Percentiles rank a stretch among this genome's conserved stretches.
phyloP scores from a whole-genome alignment of 371 early-diverging fungal species.

The Syncephalis fuscata region DNA sequence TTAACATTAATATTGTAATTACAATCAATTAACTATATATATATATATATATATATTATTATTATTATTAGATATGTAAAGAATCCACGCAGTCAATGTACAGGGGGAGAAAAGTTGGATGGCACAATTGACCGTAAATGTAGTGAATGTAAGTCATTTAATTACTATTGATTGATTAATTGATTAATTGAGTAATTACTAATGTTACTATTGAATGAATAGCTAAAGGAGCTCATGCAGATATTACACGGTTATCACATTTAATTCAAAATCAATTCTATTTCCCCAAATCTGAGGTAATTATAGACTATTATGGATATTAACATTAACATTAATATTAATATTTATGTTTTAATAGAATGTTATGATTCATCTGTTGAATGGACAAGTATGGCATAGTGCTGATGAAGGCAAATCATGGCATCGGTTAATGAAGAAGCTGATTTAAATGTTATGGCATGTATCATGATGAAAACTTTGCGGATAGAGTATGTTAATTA shows the following conservation, averaged over 20 bases:
- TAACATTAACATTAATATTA: background rate
- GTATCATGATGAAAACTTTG: conserved; percentile 49
- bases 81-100: conserved; percentile 34
- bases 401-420: conserved; percentile 62
- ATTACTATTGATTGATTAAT: conserved; percentile 13
- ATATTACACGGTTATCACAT: too few relatives aligned
- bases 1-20: too few relatives aligned
- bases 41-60: too few relatives aligned
- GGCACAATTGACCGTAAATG: conserved; percentile 37
- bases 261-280: conserved; percentile 17
- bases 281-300: conserved; percentile 24
- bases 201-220: too few relatives aligned
- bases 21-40: too few relatives aligned
- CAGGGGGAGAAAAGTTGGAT: conserved; percentile 40
- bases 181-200: too few relatives aligned
- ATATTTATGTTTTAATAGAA: background rate
- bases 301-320: background rate
- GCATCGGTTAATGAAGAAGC: conserved; percentile 20
- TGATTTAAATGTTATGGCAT: conserved; percentile 23
- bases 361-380: too few relatives aligned
- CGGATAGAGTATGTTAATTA: conserved; percentile 31
- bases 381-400: conserved; percentile 30
- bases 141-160: conserved; percentile 9
- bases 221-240: too few relatives aligned
- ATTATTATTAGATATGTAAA: conserved; percentile 9